Conservation (phyloP, 768 basidiomycete species). For the Hygrocybe punicea region DNA sequence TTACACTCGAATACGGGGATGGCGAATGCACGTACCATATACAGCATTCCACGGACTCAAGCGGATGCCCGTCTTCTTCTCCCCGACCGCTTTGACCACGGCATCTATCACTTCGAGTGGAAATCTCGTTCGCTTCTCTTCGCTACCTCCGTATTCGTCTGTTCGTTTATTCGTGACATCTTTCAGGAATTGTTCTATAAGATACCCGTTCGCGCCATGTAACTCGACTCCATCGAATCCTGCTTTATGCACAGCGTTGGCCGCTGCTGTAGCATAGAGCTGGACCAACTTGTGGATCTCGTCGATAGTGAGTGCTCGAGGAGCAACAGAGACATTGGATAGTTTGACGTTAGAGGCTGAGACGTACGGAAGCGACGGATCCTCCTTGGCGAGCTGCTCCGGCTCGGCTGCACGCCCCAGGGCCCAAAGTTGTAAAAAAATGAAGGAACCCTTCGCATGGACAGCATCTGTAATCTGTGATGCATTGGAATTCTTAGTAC, state of each 20-base stretch:
- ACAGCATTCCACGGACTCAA: constrained; percentile 41
- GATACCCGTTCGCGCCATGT: constrained; percentile 32
- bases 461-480: constrained; percentile 14
- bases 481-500: not conserved
- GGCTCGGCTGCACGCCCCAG: constrained; percentile 36
- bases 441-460: constrained; percentile 27
- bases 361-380: constrained; percentile 24
- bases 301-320: constrained; percentile 35
- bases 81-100: constrained; percentile 39
- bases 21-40: constrained; percentile 24
- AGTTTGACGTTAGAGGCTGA: constrained; percentile 20
- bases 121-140: constrained; percentile 52
- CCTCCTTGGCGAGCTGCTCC: constrained; percentile 20
- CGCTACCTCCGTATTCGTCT: constrained; percentile 56
- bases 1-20: not conserved
- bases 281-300: constrained; percentile 42
- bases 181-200: constrained; percentile 50
- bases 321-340: constrained; percentile 7
- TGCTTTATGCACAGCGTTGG: constrained; percentile 41
- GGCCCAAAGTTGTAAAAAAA: constrained; percentile 52
- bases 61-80: constrained; percentile 42
- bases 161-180: constrained; percentile 43
- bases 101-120: constrained; percentile 45
- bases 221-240: constrained; percentile 53
- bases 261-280: constrained; percentile 44